Base-by-base conservation (phyloP, 169 alveolate species). In the Ichthyophthirius multifiliis region DNA sequence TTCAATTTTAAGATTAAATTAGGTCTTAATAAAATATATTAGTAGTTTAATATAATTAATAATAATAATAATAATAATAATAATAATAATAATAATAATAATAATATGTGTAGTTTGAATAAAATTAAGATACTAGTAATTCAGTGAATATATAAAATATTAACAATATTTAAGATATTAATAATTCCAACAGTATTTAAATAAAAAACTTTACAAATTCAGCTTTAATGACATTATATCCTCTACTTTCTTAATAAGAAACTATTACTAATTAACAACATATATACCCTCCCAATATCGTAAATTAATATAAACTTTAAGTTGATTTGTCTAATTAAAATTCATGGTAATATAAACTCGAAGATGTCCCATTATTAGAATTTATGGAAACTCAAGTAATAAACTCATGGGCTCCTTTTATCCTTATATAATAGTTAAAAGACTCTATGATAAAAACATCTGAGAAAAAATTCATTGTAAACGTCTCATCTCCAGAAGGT, bases 401-500 rank as follows among this genome's bases (percentile, higher is more conserved):
- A 55, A 93, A 93, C 82, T 87, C 93, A 27, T 76, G 90, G 86
- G 94, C 95, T 5, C 97, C 97, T 5, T 93, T 85, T 84, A 82
- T 88, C 75, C 47, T 93, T 74, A 76, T 85, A 84, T 65, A 89
- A 34, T 46, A 86, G 30, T 76, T 93, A 43, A 85, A 86, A 46
- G 89, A 92, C 12, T 82, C 86, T 65, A 82, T 93, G 89, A 80
- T 44, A 31, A 77, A 74, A 44, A 27, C 86, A 6, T 86, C 85
- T 10, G 73, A 63, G 27, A n/a, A 16, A 27, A 85, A 78, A 78
- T 93, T 87, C 77, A 91, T 94, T 41, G 88, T 91, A 37, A 89
- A 90, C 65, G 96, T 94, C n/a, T 87, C 94, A 1, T 94, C 97
- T 13, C 85, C 90, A 90, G 97, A 94, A 81, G 97, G 96, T 3